Base-by-base conservation (phyloP, 129 eudicot genomes). In the Flaveria linearis region DNA sequence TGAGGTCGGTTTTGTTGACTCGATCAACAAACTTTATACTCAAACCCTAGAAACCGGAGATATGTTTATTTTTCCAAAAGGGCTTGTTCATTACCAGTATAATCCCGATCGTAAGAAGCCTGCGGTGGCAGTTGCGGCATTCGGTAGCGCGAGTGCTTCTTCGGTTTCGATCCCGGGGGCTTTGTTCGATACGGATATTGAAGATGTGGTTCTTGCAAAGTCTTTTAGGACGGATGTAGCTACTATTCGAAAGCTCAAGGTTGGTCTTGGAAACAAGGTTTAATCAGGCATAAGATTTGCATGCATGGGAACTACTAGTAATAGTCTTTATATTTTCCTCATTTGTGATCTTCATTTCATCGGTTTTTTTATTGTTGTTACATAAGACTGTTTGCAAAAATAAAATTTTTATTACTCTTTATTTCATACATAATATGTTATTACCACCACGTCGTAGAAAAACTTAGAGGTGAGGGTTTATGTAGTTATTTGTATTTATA, bases 11-110 rank as follows among this genome's bases (percentile, higher is more conserved):
- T 86, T 86, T 52, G 84, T 86, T 16, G 90, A 83, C 18, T 63
- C 81, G 0, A 72, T 45, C 9, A 76, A 82, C 62, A 84, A 78
- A 33, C 90, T 86, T 18, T 83, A 77, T 53, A 78, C 82, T 33
- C 86, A 83, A 61, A 78, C 78, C 4, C 62, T 87, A 22, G 70
- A 82, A 82, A 16, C 68, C 0, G 88, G 88, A 15, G 88, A 84
- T 17, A 79, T 82, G 70, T 87, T 84, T 66, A 75, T 87, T 33
- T 82, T 87, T 50, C 92, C 92, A 0, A 85, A 84, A 65, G 89
- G 92, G 5, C 79, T 87, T 3, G 85, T 79, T 12, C 91, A 84
- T 72, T 87, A 76, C 36, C 91, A 87, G 81, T 84, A 79, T 61
- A 87, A 87, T 20, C 18, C 82, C 1, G 73, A 87, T 67, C 3